Base-by-base conservation (phyloP, 2,329 filamentous ascomycete species). In the Plectosphaerella plurivora region DNA sequence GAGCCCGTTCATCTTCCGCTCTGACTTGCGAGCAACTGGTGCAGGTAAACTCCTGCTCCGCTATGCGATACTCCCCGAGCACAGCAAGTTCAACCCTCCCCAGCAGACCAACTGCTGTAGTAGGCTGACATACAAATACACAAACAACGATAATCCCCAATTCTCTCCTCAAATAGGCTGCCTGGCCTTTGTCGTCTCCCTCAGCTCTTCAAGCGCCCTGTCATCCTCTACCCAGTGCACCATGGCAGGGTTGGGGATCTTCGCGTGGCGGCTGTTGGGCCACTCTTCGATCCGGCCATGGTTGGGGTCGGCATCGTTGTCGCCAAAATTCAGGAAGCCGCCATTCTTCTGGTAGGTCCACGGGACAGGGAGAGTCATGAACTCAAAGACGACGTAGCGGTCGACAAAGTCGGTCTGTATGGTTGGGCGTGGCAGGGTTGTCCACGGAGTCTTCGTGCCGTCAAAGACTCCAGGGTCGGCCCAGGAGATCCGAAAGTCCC, bases 401-500 rank as follows among this genome's bases (percentile, higher is more conserved):
- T 39, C 15, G 4, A 16, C 15, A 5, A 15, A 39, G 7, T 39
- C 37, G 9, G 14, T 18, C 3, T 3, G 2, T 5, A 8, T n/a
- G 14, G 3, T 18, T 14, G 37, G 7, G 9, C 15, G 10, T 39
- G 37, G 37, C 37, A 39, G 7, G 3, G 7, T 5, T 5, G 16
- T 39, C 37, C 37, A 39, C 15, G 37, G 37, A 39, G 15, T 7
- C 16, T 39, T 18, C 15, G 10, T 18, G 37, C 37, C 16, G 28
- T 33, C 28, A 12, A 33, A 10, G 28, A 33, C 5, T 22, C 22
- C 22, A 5, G 14, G 14, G 12, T n/a, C 14, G 37, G 16, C 10
- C 37, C 37, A 39, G 37, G 37, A 39, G 14, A 56, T 47, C 10
- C 53, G 51, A 33, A 64, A 62, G 4, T 61, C 52, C 5, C n/a